phyloP scores from a whole-genome alignment of 1,284 basidiomycete species.

The Papiliotrema fonsecae region DNA sequence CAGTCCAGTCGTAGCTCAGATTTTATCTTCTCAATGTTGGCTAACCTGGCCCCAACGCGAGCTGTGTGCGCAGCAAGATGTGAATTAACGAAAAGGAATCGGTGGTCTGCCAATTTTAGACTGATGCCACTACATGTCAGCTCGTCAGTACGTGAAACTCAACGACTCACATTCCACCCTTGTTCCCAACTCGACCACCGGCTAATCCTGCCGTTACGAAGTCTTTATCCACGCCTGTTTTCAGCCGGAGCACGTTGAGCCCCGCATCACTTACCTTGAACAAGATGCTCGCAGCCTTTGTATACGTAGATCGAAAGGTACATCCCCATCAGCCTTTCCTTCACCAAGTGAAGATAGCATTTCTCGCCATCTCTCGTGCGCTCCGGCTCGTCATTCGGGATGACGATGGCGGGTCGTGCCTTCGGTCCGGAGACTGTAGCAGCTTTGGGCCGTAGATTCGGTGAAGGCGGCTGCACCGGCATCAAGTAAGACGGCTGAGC shows the following conservation, averaged over 20 bases:
- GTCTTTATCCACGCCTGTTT: conserved; percentile 49
- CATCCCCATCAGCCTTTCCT: conserved; percentile 55
- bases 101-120: conserved; percentile 51
- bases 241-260: conserved; percentile 3
- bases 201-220: conserved; percentile 55
- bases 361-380: conserved; percentile 19
- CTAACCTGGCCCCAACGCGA: conserved; percentile 39
- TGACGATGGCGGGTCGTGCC: conserved; percentile 15
- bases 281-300: conserved; percentile 47
- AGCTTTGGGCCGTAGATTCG: background rate
- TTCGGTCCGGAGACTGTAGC: background rate
- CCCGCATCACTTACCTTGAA: conserved; percentile 30
- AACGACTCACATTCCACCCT: conserved; percentile 47
- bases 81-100: conserved; percentile 55
- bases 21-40: conserved; percentile 52
- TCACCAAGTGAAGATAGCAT: conserved; percentile 54
- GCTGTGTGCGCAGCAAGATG: conserved; percentile 54
- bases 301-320: conserved; percentile 51
- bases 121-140: conserved; percentile 49
- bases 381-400: conserved; percentile 15
- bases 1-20: conserved; percentile 52
- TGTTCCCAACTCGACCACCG: conserved; percentile 54
- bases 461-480: conserved; percentile 1
- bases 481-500: conserved; percentile 1
- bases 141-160: conserved; percentile 9